Evolutionary conservation across 1,284 basidiomycete species (phyloP).

Genomic region (Schizophyllum commune): DNA sequence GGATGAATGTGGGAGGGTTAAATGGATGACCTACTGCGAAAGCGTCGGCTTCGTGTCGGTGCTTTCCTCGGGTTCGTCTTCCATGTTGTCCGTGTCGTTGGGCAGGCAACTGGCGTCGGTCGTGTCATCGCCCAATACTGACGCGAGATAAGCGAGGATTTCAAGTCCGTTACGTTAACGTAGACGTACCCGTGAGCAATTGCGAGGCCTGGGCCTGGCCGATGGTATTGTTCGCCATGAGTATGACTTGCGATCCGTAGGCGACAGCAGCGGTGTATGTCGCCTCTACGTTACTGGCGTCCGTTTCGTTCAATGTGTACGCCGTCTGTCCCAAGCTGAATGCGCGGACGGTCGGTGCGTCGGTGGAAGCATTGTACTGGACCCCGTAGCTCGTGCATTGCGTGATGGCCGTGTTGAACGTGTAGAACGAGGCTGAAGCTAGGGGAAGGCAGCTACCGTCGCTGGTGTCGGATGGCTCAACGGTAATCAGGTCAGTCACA

Average conservation of each 20-base stretch:
- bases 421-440: conserved; percentile 19
- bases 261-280: conserved; percentile 36
- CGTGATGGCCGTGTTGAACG: conserved; percentile 20
- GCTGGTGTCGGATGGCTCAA: conserved; percentile 27
- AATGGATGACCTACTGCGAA: conserved; percentile 14
- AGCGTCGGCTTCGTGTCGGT: conserved; percentile 3
- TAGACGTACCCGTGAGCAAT: conserved; percentile 28
- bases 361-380: conserved; percentile 26
- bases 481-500: conserved; percentile 37
- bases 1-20: too few relatives aligned
- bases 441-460: conserved; percentile 29
- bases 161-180: conserved; percentile 18
- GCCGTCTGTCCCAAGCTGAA: too few relatives aligned
- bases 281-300: conserved; percentile 21
- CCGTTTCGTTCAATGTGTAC: too few relatives aligned
- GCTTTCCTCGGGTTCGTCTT: background rate
- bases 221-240: conserved; percentile 30
- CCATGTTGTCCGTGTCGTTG: conserved; percentile 13
- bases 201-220: conserved; percentile 25
- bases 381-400: conserved; percentile 48
- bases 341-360: conserved; percentile 14
- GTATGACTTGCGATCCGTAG: conserved; percentile 30
- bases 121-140: too few relatives aligned
- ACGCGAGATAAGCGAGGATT: too few relatives aligned
- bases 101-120: too few relatives aligned